Evolutionary conservation across 768 basidiomycete genomes (phyloP).

Genomic region (Exidia glandulosa): DNA sequence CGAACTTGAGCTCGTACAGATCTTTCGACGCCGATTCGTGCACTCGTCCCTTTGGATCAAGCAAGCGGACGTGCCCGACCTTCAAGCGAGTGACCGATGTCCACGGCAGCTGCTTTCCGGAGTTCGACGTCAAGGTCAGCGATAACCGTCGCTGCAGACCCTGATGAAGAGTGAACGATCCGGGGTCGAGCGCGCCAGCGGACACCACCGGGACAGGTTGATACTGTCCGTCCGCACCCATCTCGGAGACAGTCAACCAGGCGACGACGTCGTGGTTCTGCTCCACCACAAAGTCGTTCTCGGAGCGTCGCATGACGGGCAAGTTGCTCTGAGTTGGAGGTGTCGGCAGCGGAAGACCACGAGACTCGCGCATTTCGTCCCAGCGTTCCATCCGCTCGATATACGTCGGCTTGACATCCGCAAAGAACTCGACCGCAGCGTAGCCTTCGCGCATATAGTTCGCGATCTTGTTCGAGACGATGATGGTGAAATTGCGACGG

Average conservation of each 20-base stretch:
- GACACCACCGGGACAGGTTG: constrained; percentile 73
- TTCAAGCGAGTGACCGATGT: constrained; percentile 62
- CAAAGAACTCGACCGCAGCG: constrained; percentile 86
- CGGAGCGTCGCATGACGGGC: constrained; percentile 83
- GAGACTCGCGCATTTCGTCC: constrained; percentile 86
- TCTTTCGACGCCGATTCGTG: constrained; percentile 68
- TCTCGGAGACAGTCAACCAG: constrained; percentile 77
- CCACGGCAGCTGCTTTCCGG: constrained; percentile 87
- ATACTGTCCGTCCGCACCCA: constrained; percentile 77
- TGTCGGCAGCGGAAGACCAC: constrained; percentile 18
- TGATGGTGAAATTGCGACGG: constrained; percentile 70
- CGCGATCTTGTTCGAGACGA: constrained; percentile 61
- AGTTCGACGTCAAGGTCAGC: constrained; percentile 72
- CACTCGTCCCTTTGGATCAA: constrained; percentile 73
- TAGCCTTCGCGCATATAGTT: constrained; percentile 64
- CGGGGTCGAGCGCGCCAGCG: constrained; percentile 63
- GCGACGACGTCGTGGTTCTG: constrained; percentile 88
- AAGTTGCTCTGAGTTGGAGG: constrained; percentile 11
- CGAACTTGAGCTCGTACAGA: constrained; percentile 60
- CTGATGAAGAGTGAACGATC: constrained; percentile 83
- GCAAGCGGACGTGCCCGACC: constrained; percentile 72
- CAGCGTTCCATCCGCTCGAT: constrained; percentile 82
- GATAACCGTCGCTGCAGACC: constrained; percentile 80
- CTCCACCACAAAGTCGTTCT: constrained; percentile 81
- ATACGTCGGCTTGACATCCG: constrained; percentile 68